Evolutionary conservation across 129 eudicot genomes (phyloP).

Genomic region (Escallonia herrerae): DNA sequence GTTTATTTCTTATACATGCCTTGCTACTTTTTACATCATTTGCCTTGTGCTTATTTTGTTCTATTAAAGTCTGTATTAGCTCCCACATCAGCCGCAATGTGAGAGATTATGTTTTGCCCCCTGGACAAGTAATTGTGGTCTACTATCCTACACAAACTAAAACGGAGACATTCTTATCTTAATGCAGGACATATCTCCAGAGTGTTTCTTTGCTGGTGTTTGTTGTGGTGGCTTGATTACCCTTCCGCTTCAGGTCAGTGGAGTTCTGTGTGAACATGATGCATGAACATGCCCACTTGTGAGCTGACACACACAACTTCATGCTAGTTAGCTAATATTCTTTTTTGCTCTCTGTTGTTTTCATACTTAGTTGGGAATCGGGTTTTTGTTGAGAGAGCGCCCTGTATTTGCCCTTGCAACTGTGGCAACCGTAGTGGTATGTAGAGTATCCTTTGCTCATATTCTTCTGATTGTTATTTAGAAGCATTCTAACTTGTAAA

Average conservation of each 20-base stretch:
- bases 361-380: conserved; percentile 61
- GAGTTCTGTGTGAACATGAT: conserved; percentile 4
- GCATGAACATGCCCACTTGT: too few species aligned
- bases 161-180: too few species aligned
- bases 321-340: conserved; percentile 7
- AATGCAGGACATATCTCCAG: conserved; percentile 79
- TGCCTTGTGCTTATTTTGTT: not conserved
- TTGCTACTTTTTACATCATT: not conserved
- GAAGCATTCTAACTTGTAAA: conserved; percentile 1
- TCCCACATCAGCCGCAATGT: too few species aligned
- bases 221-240: conserved; percentile 92
- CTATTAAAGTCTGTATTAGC: too few species aligned
- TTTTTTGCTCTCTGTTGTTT: conserved; percentile 6
- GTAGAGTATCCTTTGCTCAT: conserved; percentile 1
- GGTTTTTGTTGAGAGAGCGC: conserved; percentile 83
- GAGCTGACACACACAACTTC: too few species aligned
- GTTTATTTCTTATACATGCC: not conserved
- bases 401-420: conserved; percentile 88
- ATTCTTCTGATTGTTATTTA: not conserved
- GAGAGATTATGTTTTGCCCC: too few species aligned
- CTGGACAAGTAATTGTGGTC: not conserved
- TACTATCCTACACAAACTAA: not conserved
- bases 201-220: conserved; percentile 91
- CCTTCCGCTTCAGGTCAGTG: conserved; percentile 74
- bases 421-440: conserved; percentile 89